Conservation (phyloP, 768 basidiomycete species). For the Tulasnella sp. region DNA sequence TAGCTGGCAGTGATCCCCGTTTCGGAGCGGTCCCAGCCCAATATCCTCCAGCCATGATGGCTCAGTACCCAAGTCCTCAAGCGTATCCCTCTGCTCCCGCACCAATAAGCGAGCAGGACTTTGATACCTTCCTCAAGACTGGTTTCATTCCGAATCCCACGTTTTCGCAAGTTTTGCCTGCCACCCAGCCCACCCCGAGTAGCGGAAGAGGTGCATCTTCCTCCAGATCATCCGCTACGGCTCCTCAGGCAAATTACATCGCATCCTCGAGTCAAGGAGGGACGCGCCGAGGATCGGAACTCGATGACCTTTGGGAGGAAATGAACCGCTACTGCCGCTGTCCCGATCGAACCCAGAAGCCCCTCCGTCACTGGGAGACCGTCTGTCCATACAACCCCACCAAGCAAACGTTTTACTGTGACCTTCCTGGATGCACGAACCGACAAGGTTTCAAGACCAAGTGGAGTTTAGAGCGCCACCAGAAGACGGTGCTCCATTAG, state of each 20-base stretch:
- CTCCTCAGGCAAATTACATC: not conserved
- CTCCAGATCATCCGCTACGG: not conserved
- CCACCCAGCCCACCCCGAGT: not conserved
- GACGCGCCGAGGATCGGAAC: not conserved
- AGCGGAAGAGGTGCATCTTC: not conserved
- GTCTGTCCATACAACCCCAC: not conserved
- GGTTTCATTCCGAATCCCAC: not conserved
- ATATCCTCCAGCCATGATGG: not conserved
- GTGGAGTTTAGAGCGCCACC: slow-evolving; percentile 2
- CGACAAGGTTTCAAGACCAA: not conserved
- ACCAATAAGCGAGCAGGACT: not conserved
- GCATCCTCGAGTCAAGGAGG: not conserved
- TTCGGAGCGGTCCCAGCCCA: not conserved
- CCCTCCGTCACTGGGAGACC: slow-evolving; percentile 2
- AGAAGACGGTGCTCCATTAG: not conserved
- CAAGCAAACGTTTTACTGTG: not conserved
- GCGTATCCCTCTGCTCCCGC: not conserved
- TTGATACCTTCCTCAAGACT: not conserved
- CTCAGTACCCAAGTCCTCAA: not conserved
- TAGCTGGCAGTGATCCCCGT: not conserved
- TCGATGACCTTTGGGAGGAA: not conserved
- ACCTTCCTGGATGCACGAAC: not conserved
- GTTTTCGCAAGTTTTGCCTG: not conserved
- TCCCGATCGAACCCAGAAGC: not conserved
- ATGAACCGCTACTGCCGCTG: not conserved